Evolutionary conservation across 2,329 filamentous ascomycete species (phyloP).

Genomic region (Zalaria obscura): DNA sequence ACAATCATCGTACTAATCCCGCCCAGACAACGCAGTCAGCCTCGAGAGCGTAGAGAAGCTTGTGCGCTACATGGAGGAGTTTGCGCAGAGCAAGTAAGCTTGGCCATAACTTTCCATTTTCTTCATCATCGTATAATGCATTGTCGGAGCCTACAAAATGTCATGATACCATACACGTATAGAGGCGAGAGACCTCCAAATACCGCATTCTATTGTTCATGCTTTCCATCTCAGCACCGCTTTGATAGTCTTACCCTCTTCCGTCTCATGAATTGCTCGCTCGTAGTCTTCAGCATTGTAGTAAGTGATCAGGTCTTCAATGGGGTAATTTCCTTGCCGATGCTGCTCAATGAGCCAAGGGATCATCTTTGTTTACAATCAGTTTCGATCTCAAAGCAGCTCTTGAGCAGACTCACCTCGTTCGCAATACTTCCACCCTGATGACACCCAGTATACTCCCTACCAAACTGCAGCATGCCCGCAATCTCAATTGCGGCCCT

Average conservation of each 20-base stretch:
- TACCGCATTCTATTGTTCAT: neutral
- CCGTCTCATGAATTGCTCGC: neutral
- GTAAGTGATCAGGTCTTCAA: neutral
- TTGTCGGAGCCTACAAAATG: neutral
- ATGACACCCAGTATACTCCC: neutral
- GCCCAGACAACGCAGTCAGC: constrained; percentile 59
- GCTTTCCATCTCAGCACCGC: neutral
- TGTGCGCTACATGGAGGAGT: constrained; percentile 49
- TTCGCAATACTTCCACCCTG: neutral
- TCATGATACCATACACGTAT: no score
- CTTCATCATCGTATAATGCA: neutral
- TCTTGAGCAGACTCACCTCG: neutral
- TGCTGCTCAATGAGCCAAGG: neutral
- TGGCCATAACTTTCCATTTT: neutral
- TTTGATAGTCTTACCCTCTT: constrained; percentile 1
- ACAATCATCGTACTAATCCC: neutral
- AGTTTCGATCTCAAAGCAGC: neutral
- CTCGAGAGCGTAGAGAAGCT: constrained; percentile 54
- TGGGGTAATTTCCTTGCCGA: neutral
- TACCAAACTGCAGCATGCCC: neutral
- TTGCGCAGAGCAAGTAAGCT: constrained; percentile 22
- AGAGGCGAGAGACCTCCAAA: no score
- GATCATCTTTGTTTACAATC: neutral
- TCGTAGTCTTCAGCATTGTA: neutral
- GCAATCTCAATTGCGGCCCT: neutral